Evolutionary conservation across 2,329 filamentous ascomycete genomes (phyloP).

Genomic region (Hypoxylon sp.): DNA sequence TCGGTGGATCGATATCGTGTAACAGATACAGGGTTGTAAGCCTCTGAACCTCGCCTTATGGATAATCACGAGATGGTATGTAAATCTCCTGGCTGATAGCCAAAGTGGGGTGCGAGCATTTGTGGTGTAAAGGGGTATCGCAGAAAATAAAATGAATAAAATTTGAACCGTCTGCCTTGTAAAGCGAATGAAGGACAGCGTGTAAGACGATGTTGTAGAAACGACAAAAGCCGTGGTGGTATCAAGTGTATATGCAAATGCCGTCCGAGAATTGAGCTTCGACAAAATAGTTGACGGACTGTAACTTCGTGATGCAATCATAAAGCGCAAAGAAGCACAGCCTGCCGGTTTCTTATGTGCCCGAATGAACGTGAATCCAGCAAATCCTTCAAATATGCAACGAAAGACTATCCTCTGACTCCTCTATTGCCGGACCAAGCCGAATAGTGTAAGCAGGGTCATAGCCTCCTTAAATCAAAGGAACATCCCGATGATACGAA

Average conservation of each 20-base stretch:
- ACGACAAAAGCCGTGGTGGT: constrained; percentile 40
- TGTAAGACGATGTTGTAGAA: constrained; percentile 31
- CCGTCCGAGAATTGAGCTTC: constrained; percentile 35
- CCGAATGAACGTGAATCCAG: constrained; percentile 42
- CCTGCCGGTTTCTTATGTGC: constrained; percentile 28
- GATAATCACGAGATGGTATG: constrained; percentile 30
- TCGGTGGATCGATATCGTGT: constrained; percentile 21
- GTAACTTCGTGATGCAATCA: constrained; percentile 27
- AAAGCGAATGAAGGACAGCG: constrained; percentile 37
- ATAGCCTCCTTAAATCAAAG: constrained; percentile 38
- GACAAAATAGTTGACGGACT: constrained; percentile 31
- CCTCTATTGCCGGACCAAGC: constrained; percentile 44
- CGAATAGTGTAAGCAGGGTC: constrained; percentile 29
- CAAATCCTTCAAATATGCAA: constrained; percentile 31
- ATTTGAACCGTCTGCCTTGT: constrained; percentile 15
- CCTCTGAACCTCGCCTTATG: constrained; percentile 16
- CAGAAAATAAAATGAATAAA: constrained; percentile 28
- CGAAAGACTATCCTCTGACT: constrained; percentile 39
- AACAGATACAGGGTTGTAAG: constrained; percentile 15
- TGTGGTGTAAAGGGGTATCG: constrained; percentile 42
- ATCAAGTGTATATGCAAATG: constrained; percentile 50
- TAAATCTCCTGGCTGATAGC: constrained; percentile 24
- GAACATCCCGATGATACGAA: constrained; percentile 30
- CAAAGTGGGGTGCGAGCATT: constrained; percentile 37
- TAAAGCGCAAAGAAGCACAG: constrained; percentile 27